Evolutionary conservation across 805 yeast genomes (phyloP).

Genomic region (Ogataea polymorpha): DNA sequence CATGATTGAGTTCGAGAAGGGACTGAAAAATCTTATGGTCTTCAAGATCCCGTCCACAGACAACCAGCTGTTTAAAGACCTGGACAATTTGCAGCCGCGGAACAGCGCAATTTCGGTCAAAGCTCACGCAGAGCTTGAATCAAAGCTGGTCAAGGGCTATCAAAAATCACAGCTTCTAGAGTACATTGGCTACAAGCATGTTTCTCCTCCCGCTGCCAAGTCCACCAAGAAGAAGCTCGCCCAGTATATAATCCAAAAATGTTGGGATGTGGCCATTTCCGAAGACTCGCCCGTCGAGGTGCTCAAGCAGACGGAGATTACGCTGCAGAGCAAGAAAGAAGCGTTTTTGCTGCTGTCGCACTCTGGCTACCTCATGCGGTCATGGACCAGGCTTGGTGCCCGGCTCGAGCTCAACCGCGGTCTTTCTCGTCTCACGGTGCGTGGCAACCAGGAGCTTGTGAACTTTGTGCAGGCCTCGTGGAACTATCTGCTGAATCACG

Average conservation of each 20-base stretch:
- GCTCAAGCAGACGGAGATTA: slow-evolving; percentile 23
- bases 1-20: slow-evolving; percentile 29
- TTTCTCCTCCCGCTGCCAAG: slow-evolving; percentile 7
- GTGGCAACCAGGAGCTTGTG: slow-evolving; percentile 27
- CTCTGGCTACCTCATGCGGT: slow-evolving; percentile 30
- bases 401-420: slow-evolving; percentile 27
- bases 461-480: slow-evolving; percentile 34
- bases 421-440: slow-evolving; percentile 26
- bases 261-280: slow-evolving; percentile 27
- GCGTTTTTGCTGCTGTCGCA: slow-evolving; percentile 32
- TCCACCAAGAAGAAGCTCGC: slow-evolving; percentile 22
- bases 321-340: slow-evolving; percentile 29
- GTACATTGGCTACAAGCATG: slow-evolving; percentile 15
- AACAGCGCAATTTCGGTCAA: slow-evolving; percentile 18
- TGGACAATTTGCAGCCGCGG: slow-evolving; percentile 30
- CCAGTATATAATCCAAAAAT: slow-evolving; percentile 19
- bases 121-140: slow-evolving; percentile 21
- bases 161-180: slow-evolving; percentile 23
- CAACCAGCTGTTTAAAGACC: slow-evolving; percentile 24
- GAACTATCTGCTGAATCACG: slow-evolving; percentile 30
- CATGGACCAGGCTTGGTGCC: slow-evolving; percentile 37
- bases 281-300: slow-evolving; percentile 14
- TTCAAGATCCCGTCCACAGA: slow-evolving; percentile 26
- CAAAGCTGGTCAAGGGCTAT: slow-evolving; percentile 21
- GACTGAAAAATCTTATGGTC: slow-evolving; percentile 28